Conservation (phyloP, 345 rosid genomes). For the Brassica rapa region DNA sequence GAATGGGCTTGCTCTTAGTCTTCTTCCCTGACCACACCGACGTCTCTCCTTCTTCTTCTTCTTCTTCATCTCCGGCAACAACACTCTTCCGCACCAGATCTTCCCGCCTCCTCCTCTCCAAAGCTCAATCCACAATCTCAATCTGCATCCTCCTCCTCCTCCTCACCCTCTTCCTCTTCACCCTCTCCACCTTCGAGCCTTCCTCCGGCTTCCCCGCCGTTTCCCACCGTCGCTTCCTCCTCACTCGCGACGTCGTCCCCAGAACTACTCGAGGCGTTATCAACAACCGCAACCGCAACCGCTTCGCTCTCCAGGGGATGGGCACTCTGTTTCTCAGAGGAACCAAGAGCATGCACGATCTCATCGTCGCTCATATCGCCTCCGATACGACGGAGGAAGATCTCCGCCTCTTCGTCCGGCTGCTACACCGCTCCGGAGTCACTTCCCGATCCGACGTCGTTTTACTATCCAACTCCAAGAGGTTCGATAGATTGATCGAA, state of each 20-base stretch:
- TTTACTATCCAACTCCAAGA: slow-evolving; percentile 51
- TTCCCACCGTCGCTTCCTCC: slow-evolving; percentile 39
- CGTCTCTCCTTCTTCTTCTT: slow-evolving; percentile 24
- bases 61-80: slow-evolving; percentile 7
- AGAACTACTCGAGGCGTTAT: neutral
- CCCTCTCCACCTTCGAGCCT: slow-evolving; percentile 62
- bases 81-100: slow-evolving; percentile 51
- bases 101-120: slow-evolving; percentile 49
- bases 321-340: slow-evolving; percentile 41
- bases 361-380: slow-evolving; percentile 59
- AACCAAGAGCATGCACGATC: slow-evolving; percentile 38
- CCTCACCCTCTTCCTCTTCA: slow-evolving; percentile 74
- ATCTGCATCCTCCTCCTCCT: slow-evolving; percentile 69
- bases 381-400: slow-evolving; percentile 59
- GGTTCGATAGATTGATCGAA: slow-evolving; percentile 45
- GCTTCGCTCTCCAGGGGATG: slow-evolving; percentile 42
- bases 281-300: neutral
- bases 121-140: slow-evolving; percentile 84
- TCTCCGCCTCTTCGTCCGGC: slow-evolving; percentile 61
- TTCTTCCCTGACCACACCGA: slow-evolving; percentile 65
- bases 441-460: slow-evolving; percentile 65
- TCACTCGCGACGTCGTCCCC: slow-evolving; percentile 25
- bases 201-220: neutral
- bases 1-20: slow-evolving; percentile 72
- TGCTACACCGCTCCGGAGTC: slow-evolving; percentile 65